Conservation (phyloP, 2,329 filamentous ascomycete genomes). For the Colletotrichum sp. region DNA sequence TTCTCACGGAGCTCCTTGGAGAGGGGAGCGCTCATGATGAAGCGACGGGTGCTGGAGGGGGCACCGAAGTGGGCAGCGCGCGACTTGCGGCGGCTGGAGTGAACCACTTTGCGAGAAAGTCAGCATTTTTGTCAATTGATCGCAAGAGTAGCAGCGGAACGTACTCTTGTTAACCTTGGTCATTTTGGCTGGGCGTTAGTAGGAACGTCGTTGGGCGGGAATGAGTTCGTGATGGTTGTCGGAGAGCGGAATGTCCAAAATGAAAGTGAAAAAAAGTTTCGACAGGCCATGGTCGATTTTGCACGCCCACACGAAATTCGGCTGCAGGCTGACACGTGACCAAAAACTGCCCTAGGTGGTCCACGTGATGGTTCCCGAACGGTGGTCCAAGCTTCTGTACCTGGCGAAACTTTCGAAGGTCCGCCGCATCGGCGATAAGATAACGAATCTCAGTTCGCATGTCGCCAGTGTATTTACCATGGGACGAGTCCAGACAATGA, state of each 20-base stretch:
- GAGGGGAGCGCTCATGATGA: slow-evolving; percentile 96
- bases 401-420: not conserved
- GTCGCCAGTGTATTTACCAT: not conserved
- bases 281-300: not conserved
- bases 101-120: slow-evolving; percentile 53
- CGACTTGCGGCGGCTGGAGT: slow-evolving; percentile 96
- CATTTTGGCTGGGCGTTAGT: slow-evolving; percentile 57
- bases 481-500: not conserved
- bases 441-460: not conserved
- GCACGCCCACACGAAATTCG: not conserved
- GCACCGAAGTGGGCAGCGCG: slow-evolving; percentile 98
- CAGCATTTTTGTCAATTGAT: slow-evolving; percentile 24
- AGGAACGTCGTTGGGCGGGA: slow-evolving; percentile 14
- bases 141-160: slow-evolving; percentile 25
- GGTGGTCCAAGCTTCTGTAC: not conserved
- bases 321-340: not conserved
- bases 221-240: not conserved
- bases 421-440: not conserved
- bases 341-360: not conserved
- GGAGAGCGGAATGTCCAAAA: not conserved
- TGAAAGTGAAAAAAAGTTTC: not conserved
- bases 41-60: slow-evolving; percentile 90
- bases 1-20: slow-evolving; percentile 98
- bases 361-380: not conserved
- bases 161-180: slow-evolving; percentile 71